Evolutionary conservation across 2,329 filamentous ascomycete species (phyloP).

Genomic region (Ceratocystis destructans): DNA sequence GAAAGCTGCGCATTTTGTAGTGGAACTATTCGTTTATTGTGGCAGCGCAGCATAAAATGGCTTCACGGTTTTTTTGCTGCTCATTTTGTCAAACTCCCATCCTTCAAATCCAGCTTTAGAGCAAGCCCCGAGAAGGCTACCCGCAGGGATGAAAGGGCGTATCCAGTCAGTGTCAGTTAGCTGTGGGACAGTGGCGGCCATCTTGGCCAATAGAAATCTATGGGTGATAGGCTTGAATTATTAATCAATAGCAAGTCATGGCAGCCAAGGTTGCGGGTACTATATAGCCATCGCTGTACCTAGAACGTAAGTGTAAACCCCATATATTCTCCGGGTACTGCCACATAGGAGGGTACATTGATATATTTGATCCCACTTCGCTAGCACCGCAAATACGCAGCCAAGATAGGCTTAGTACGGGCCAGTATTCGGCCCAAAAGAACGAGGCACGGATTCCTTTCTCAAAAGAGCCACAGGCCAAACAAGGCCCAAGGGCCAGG

Average conservation of each 20-base stretch:
- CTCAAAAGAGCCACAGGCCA: neutral
- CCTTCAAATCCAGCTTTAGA: neutral
- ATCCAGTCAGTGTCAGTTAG: no score
- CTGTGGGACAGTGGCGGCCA: neutral
- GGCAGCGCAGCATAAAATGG: neutral
- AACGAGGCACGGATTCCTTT: neutral
- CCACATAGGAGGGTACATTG: neutral
- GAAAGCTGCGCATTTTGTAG: no score
- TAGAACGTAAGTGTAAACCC: neutral
- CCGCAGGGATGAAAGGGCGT: neutral
- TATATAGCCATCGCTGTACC: neutral
- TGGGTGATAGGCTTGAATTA: neutral
- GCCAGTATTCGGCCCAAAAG: constrained; percentile 3
- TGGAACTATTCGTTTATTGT: no score
- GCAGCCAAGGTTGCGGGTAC: neutral
- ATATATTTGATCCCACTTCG: neutral
- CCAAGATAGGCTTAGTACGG: constrained; percentile 6
- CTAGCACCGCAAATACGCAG: neutral
- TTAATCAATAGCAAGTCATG: neutral
- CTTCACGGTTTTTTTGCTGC: neutral
- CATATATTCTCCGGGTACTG: neutral
- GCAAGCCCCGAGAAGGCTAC: neutral
- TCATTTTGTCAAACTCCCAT: neutral
- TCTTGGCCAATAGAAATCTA: neutral
- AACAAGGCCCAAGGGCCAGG: neutral